Evolutionary conservation across 208 protist genomes (phyloP), one percentile per base, ranked within the genome.

Genomic region (Trypanosoma melophagium): DNA sequence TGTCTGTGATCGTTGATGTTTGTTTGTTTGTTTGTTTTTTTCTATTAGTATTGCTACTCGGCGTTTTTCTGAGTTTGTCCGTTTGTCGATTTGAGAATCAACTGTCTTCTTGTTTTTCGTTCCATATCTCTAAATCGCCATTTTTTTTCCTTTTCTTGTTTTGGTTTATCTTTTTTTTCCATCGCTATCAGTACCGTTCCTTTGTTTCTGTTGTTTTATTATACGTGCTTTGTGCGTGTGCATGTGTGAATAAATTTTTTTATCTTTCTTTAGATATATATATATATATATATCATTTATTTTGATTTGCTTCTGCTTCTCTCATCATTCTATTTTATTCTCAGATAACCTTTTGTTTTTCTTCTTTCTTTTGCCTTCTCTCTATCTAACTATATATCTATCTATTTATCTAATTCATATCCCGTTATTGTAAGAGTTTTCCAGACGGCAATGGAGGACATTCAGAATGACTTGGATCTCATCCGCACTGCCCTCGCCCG

Each of bases 211-310:
- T 47, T 49, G 31, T 47, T 66, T 58, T 66, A 9, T 66, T 66
- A 57, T 58, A 24, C 35, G 4, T 28, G 54, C 28, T 28, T 61
- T 35, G 28, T 5, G 56, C 8, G 10, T 57, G 17, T 61, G 28
- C 28, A 35, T 35, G 3, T 7, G 28, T 35, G 28, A 35, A 35
- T 61, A 45, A 19, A 47, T 57, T 41, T 10, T 57, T 66, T 3
- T 54, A 72, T 57, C 56, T 79, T 74, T 65, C 66, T 70, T 71
- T 68, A 42, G 49, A 49, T 76, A n/a, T 41, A 14, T 56, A n/a
- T 75, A 3, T 63, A 17, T 40, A 40, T 50, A 41, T 59, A 12
- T 71, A 40, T 58, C 21, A 60, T 52, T 49, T 1, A 22, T 24
- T 19, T 65, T 22, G n/a, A 24, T 9, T 49, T 68, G 17, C 50